These are phyloP conservation scores for Mycena vulgaris DNA, from an alignment of 768 basidiomycete species.

Conservation along the genomic window DNA sequence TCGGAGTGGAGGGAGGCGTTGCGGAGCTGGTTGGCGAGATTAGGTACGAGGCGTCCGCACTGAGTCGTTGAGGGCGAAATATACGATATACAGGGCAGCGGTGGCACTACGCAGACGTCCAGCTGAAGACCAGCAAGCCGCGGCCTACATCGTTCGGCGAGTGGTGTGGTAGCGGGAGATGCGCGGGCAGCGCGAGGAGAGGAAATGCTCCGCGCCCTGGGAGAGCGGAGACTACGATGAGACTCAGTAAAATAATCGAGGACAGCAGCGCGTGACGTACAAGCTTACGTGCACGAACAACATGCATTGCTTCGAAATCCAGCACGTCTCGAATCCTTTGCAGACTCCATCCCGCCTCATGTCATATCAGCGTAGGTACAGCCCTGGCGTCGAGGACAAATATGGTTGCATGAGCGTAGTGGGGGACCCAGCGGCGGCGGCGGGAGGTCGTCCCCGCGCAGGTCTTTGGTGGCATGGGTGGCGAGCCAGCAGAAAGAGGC, in stretches of 20 bases:
- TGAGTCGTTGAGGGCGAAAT: not conserved
- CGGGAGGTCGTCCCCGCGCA: not conserved
- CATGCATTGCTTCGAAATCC: slow-evolving; percentile 1
- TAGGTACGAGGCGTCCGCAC: not conserved
- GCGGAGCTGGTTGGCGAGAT: too few relatives aligned
- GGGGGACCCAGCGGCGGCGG: not conserved
- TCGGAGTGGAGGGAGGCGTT: too few relatives aligned
- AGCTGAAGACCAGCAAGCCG: not conserved
- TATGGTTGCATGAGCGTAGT: slow-evolving; percentile 10
- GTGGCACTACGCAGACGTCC: not conserved
- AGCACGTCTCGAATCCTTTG: not conserved
- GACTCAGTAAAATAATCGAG: not conserved
- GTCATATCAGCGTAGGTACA: not conserved
- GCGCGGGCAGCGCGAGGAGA: not conserved
- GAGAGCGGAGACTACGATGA: slow-evolving; percentile 2
- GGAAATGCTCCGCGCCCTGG: not conserved
- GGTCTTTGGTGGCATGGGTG: not conserved
- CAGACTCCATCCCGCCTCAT: not conserved
- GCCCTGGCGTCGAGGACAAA: not conserved
- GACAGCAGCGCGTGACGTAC: slow-evolving; percentile 5
- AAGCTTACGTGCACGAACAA: slow-evolving; percentile 2
- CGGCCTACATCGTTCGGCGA: slow-evolving; percentile 3
- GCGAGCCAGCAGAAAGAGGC: not conserved
- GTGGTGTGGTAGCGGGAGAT: not conserved
- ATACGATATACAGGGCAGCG: not conserved